Percentiles rank a stretch among this genome's conserved stretches.
Conservation (phyloP, 2,329 filamentous ascomycete species). For the Septoria linicola region DNA sequence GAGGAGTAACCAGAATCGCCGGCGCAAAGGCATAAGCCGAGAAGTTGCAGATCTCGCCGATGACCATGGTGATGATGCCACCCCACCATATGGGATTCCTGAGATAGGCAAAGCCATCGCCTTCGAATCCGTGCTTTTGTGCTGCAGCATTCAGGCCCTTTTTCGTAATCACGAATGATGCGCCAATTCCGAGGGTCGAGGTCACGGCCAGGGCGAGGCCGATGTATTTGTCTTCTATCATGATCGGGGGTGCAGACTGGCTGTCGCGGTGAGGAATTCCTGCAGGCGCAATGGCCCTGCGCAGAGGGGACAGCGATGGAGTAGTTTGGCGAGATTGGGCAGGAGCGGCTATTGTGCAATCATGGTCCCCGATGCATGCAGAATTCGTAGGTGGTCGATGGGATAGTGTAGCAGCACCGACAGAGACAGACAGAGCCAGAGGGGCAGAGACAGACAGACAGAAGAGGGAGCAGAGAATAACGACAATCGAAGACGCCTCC, state of each 20-base stretch:
- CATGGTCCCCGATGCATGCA: conserved; percentile 9
- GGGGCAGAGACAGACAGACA: neutral
- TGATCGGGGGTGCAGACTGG: conserved; percentile 10
- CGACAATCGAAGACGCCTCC: too few species aligned
- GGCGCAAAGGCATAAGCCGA: conserved; percentile 97
- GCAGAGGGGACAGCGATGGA: neutral
- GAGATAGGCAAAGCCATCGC: conserved; percentile 91
- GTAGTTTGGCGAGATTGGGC: neutral
- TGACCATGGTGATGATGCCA: conserved; percentile 83
- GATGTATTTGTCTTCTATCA: conserved; percentile 62
- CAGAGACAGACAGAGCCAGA: neutral
- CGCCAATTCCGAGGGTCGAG: conserved; percentile 75
- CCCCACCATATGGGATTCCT: conserved; percentile 97
- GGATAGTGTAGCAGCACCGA: too few species aligned
- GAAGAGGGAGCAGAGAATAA: neutral
- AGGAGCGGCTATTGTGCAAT: conserved; percentile 4
- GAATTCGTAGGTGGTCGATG: neutral
- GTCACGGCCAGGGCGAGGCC: conserved; percentile 72
- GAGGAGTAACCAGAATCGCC: conserved; percentile 93
- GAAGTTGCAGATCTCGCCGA: conserved; percentile 96
- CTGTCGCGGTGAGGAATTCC: neutral
- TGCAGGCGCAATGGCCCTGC: conserved; percentile 1
- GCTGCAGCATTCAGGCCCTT: conserved; percentile 92
- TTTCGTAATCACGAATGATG: conserved; percentile 91
- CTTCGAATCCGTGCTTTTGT: conserved; percentile 90